Evolutionary conservation across 2,329 filamentous ascomycete genomes (phyloP).

Genomic region (Gnomoniopsis smithogilvyi): DNA sequence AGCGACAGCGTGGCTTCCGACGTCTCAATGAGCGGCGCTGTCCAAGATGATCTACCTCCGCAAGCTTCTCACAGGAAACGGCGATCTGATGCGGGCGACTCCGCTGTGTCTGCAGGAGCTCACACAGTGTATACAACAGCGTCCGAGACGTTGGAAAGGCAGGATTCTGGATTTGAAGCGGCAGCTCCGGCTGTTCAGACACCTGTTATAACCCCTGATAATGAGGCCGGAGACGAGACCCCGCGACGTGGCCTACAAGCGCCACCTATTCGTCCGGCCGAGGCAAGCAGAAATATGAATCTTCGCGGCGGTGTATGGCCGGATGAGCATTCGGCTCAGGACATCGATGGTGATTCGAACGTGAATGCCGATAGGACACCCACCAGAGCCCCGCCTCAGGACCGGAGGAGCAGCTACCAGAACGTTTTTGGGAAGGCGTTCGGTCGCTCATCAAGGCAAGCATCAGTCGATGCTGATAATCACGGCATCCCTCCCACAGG

Average conservation of each 20-base stretch:
- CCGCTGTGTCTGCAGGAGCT: background rate
- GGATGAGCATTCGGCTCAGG: background rate
- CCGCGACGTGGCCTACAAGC: background rate
- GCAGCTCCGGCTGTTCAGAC: background rate
- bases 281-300: background rate
- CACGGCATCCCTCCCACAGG: background rate
- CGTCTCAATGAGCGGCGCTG: background rate
- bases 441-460: background rate
- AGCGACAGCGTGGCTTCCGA: background rate
- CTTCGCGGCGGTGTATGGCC: background rate
- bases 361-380: too few relatives aligned
- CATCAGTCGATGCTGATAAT: background rate
- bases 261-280: background rate
- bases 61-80: background rate
- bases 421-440: background rate
- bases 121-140: background rate
- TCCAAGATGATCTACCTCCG: too few relatives aligned
- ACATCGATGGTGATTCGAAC: too few relatives aligned
- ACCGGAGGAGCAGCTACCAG: background rate
- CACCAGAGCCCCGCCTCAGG: background rate
- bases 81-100: background rate
- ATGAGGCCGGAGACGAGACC: background rate
- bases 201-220: background rate
- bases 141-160: background rate
- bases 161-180: background rate